Percentiles rank a stretch among this genome's conserved stretches.
phyloP scores from a whole-genome alignment of 176 grass and related monocot species.

The Aegilops speltoides region DNA sequence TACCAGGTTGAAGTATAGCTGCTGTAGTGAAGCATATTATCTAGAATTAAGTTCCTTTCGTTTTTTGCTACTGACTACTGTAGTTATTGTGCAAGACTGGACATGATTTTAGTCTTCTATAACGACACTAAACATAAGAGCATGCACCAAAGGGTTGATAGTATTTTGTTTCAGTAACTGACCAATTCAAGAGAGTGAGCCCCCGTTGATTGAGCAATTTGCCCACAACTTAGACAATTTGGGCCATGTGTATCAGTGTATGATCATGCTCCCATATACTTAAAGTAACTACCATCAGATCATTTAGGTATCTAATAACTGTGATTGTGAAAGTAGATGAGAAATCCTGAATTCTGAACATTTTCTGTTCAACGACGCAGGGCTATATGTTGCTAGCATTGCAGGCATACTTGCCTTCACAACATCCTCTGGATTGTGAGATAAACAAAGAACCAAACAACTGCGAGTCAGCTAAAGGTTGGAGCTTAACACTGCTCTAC shows the following conservation, averaged over 20 bases:
- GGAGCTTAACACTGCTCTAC: slow-evolving; percentile 28
- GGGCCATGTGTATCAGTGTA: background rate
- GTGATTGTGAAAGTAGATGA: background rate
- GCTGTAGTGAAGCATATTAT: background rate
- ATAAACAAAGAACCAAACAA: slow-evolving; percentile 46
- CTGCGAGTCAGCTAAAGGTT: slow-evolving; percentile 24
- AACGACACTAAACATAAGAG: background rate
- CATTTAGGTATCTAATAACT: background rate
- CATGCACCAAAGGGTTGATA: background rate
- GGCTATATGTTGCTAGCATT: slow-evolving; percentile 55
- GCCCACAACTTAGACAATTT: background rate
- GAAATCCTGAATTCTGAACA: background rate
- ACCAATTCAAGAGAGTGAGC: background rate
- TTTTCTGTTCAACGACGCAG: slow-evolving; percentile 21
- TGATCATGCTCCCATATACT: background rate
- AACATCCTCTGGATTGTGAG: slow-evolving; percentile 47
- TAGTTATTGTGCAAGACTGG: background rate
- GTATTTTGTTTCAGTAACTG: background rate
- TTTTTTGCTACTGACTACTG: background rate
- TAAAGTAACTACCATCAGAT: background rate
- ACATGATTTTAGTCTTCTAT: background rate
- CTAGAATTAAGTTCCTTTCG: background rate
- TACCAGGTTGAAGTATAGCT: background rate
- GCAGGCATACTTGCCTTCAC: slow-evolving; percentile 46
- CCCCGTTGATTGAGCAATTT: background rate